These are phyloP conservation scores for Fibroporia radiculosa DNA, from an alignment of 768 basidiomycete species.

Conservation along the genomic window DNA sequence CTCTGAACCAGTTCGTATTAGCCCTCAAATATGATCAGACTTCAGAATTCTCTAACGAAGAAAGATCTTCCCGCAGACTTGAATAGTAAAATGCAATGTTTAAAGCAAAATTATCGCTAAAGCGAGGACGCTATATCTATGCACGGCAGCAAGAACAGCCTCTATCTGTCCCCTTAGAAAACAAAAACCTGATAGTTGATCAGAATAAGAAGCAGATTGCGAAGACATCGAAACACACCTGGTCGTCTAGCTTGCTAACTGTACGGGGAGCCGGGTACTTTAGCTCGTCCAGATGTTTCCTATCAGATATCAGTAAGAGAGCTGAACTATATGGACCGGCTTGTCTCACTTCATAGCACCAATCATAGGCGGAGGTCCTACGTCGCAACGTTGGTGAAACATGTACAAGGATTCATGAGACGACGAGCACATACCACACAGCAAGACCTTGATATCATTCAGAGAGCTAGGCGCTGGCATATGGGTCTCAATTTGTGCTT, in stretches of 20 bases:
- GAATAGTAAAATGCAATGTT: too few species aligned
- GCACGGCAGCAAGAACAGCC: not conserved
- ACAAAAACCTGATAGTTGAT: constrained; percentile 16
- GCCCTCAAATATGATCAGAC: too few species aligned
- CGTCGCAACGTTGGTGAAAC: constrained; percentile 1
- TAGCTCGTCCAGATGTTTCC: constrained; percentile 85
- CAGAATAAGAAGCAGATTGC: not conserved
- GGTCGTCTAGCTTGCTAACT: constrained; percentile 88
- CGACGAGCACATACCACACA: constrained; percentile 56
- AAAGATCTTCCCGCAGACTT: too few species aligned
- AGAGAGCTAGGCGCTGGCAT: constrained; percentile 50
- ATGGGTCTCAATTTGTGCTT: constrained; percentile 80
- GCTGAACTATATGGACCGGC: not conserved
- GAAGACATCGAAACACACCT: constrained; percentile 36
- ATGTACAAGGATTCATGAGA: not conserved
- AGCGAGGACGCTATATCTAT: not conserved
- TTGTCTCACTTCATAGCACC: constrained; percentile 63
- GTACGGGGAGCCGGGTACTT: constrained; percentile 83
- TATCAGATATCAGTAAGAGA: constrained; percentile 22
- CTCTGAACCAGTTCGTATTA: too few species aligned
- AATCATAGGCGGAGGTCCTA: constrained; percentile 74
- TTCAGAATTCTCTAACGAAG: too few species aligned
- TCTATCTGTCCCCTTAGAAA: constrained; percentile 12
- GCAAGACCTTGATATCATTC: constrained; percentile 72
- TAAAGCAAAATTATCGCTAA: too few species aligned